Percentiles rank a stretch among this genome's conserved stretches.
These are phyloP conservation scores for Nemania sp. DNA, from an alignment of 2,329 filamentous ascomycete genomes.

Conservation along the genomic window DNA sequence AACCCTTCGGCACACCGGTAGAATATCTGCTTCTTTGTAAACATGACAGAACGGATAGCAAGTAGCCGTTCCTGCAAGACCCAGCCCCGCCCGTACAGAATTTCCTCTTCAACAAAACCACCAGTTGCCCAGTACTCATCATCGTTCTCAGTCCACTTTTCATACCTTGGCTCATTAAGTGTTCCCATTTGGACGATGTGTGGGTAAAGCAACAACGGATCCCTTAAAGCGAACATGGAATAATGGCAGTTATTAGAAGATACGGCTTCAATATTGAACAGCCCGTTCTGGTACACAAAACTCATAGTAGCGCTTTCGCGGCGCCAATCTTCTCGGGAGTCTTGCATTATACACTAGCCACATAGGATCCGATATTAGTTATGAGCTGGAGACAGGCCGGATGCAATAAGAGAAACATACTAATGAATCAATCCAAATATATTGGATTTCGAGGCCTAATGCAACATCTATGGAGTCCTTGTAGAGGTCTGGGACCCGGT, in stretches of 20 bases:
- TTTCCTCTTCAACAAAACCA: neutral
- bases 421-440: neutral
- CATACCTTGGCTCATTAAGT: neutral
- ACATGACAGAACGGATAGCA: slow-evolving; percentile 3
- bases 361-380: neutral
- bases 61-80: slow-evolving; percentile 1
- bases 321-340: neutral
- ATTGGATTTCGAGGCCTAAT: neutral
- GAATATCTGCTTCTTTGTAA: slow-evolving; percentile 4
- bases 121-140: neutral
- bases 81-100: neutral
- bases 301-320: neutral
- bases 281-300: neutral
- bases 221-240: slow-evolving; percentile 2
- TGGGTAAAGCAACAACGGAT: neutral
- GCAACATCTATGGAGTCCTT: neutral
- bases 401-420: neutral
- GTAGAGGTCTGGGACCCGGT: neutral
- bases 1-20: slow-evolving; percentile 1
- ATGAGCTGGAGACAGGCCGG: too few relatives aligned
- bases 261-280: neutral
- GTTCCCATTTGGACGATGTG: neutral
- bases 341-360: neutral
- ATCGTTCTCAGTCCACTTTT: slow-evolving; percentile 1
- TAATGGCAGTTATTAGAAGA: neutral